Evolutionary conservation across 1,139 yeast genomes (phyloP), one percentile per base, ranked within the genome.

Genomic region (Yarrowia galli): DNA sequence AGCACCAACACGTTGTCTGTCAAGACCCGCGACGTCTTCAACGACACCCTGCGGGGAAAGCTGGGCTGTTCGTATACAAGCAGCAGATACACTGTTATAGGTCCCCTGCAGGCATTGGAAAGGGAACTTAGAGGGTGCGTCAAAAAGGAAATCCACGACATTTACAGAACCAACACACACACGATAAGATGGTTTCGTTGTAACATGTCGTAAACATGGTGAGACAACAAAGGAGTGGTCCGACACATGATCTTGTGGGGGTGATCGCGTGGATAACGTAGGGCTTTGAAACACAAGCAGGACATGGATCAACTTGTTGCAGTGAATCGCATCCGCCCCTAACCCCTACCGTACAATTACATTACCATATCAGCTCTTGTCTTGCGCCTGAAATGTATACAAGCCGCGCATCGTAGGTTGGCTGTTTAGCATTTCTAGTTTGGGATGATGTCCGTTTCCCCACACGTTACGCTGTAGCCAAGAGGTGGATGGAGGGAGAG

Each of bases 351-450:
- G 32, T 28, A 28, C 36, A 48, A 28, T 48, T 48, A 48, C 53
- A 25, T 28, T 48, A 18, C 53, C 53, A 48, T 48, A 48, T 48
- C 53, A 48, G 38, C 38, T 48, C 9, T 48, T 1, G 15, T 8
- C 53, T 56, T 43, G 64, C 64, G 51, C 64, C 64, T 58, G 42
- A 58, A 43, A 28, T 28, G 64, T 58, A 43, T 32, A 18, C 51
- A 23, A 58, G 64, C 51, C 64, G 51, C 36, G 64, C 64, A 42
- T 32, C 51, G 20, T 23, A 20, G 42, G 61, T 18, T 6, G 46
- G 36, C 40, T 58, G 64, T 58, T 58, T 58, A 58, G 35, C 51
- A 58, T 42, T 58, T 58, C 64, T 43, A 58, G 51, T 15, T 58
- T 58, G 51, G 64, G 64, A 58, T 10, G 25, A 12, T 32, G 61